These are phyloP conservation scores for Leccinum fuscescens DNA, from an alignment of 1,284 basidiomycete species.

Conservation along the genomic window DNA sequence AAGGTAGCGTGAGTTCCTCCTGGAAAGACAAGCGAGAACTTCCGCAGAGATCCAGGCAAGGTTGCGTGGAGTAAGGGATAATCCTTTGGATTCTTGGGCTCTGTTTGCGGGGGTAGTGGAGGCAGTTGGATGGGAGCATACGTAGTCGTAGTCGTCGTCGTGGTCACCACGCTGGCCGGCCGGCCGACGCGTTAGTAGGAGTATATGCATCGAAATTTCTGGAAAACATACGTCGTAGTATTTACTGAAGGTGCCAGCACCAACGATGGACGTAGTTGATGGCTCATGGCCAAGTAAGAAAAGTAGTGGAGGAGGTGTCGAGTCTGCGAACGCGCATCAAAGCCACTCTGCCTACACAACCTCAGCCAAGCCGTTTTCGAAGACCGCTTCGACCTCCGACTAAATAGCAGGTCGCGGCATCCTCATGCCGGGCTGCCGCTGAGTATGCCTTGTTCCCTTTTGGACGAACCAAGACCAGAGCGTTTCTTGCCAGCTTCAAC, in stretches of 20 bases:
- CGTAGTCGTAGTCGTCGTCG: constrained; percentile 79
- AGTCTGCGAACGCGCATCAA: constrained; percentile 32
- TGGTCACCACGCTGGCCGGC: constrained; percentile 71
- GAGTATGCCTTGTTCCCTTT: constrained; percentile 2
- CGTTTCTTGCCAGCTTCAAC: neutral
- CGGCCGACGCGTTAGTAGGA: constrained; percentile 29
- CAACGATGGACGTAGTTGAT: constrained; percentile 57
- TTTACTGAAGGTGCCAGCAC: constrained; percentile 73
- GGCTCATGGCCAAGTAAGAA: constrained; percentile 46
- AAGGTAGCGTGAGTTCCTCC: constrained; percentile 76
- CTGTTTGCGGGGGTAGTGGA: constrained; percentile 60
- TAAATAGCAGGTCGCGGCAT: constrained; percentile 13
- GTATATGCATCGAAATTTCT: constrained; percentile 2
- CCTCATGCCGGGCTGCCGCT: constrained; percentile 19
- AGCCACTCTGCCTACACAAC: constrained; percentile 37
- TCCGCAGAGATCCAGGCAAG: constrained; percentile 65
- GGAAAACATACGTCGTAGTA: constrained; percentile 63
- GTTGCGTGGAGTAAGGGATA: constrained; percentile 73
- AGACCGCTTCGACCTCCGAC: constrained; percentile 29
- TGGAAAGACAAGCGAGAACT: constrained; percentile 75
- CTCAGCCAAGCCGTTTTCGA: constrained; percentile 27
- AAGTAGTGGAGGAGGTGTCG: constrained; percentile 19
- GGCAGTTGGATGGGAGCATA: constrained; percentile 80
- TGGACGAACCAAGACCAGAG: neutral
- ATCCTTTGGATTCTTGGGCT: constrained; percentile 73